A percentile compares a stretch with the other conserved stretches of the same genome.
phyloP scores from a whole-genome alignment of 352 stramenopile genomes.

The Pythium myriotylum region DNA sequence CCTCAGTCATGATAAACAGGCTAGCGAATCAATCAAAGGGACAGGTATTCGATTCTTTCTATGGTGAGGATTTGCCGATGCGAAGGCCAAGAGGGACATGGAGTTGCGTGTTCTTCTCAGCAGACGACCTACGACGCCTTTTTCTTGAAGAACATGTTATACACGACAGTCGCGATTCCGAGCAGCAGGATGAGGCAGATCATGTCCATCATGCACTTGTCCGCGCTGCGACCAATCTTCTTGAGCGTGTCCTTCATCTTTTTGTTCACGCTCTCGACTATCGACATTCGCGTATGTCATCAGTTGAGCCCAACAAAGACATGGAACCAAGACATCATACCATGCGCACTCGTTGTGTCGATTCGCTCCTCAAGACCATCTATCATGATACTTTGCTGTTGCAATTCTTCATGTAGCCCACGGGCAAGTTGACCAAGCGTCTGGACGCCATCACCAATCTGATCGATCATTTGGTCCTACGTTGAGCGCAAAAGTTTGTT shows the following conservation, averaged over 20 bases:
- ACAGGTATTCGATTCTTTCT: background rate
- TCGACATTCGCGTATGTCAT: background rate
- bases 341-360: slow-evolving; percentile 76
- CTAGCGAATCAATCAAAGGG: slow-evolving; percentile 1
- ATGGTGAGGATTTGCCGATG: too few relatives aligned
- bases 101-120: too few relatives aligned
- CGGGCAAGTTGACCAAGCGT: slow-evolving; percentile 75
- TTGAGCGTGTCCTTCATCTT: slow-evolving; percentile 87
- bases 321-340: slow-evolving; percentile 28
- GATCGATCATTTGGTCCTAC: slow-evolving; percentile 85
- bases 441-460: slow-evolving; percentile 81
- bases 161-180: slow-evolving; percentile 79
- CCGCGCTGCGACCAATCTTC: slow-evolving; percentile 67
- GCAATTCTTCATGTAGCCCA: slow-evolving; percentile 81
- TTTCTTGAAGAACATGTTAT: slow-evolving; percentile 91
- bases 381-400: slow-evolving; percentile 89
- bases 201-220: slow-evolving; percentile 92
- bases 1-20: slow-evolving; percentile 42
- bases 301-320: background rate
- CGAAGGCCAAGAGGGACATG: background rate
- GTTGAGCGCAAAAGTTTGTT: background rate
- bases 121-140: slow-evolving; percentile 15
- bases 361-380: slow-evolving; percentile 80
- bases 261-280: slow-evolving; percentile 83
- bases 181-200: slow-evolving; percentile 88